These are phyloP conservation scores for Piloderma croceum DNA, from an alignment of 768 basidiomycete species.

Conservation along the genomic window DNA sequence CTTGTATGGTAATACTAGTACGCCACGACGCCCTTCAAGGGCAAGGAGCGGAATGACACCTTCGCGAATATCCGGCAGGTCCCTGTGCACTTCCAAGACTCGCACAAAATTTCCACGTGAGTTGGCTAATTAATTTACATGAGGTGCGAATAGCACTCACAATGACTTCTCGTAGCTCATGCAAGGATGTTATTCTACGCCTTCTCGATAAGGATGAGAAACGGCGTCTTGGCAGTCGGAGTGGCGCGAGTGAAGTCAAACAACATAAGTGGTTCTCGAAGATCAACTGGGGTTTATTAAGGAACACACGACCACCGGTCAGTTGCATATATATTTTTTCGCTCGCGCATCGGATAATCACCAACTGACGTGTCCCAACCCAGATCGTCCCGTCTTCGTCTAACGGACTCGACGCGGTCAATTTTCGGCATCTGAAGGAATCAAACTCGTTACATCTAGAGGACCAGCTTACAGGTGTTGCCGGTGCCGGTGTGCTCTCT, in stretches of 20 bases:
- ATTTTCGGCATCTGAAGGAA: conserved; percentile 89
- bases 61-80: conserved; percentile 91
- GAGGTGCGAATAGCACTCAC: not conserved
- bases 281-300: conserved; percentile 93
- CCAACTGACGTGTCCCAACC: conserved; percentile 20
- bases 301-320: conserved; percentile 91
- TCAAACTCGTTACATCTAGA: conserved; percentile 89
- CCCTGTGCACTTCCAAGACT: conserved; percentile 82
- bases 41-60: conserved; percentile 87
- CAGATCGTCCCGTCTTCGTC: conserved; percentile 80
- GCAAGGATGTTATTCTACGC: conserved; percentile 83
- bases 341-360: not conserved
- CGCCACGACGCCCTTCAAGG: conserved; percentile 99
- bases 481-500: conserved; percentile 22
- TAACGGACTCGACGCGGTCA: conserved; percentile 76
- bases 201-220: conserved; percentile 90
- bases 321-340: conserved; percentile 24
- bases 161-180: conserved; percentile 45
- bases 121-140: conserved; percentile 29
- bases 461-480: conserved; percentile 42
- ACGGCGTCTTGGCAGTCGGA: conserved; percentile 82
- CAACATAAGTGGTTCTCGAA: conserved; percentile 97
- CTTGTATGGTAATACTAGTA: conserved; percentile 61
- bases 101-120: conserved; percentile 70
- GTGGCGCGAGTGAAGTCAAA: conserved; percentile 97